These are phyloP conservation scores for Sclerotinia trifoliorum DNA, from an alignment of 2,329 filamentous ascomycete genomes.

Conservation along the genomic window DNA sequence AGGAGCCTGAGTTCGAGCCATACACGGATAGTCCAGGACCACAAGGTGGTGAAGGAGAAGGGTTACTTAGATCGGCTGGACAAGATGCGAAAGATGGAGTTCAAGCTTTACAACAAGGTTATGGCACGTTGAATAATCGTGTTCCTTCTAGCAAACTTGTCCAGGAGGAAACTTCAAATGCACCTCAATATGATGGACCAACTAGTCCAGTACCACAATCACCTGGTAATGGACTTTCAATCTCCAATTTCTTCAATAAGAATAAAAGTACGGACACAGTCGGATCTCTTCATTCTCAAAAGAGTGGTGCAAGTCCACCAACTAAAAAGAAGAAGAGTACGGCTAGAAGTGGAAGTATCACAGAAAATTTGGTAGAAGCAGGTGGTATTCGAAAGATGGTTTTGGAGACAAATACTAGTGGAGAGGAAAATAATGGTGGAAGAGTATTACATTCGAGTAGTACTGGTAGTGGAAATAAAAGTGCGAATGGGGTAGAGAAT, in stretches of 20 bases:
- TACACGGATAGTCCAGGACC: slow-evolving; percentile 42
- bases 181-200: slow-evolving; percentile 11
- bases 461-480: slow-evolving; percentile 18
- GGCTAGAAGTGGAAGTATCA: slow-evolving; percentile 73
- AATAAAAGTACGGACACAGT: slow-evolving; percentile 37
- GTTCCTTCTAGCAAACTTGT: background rate
- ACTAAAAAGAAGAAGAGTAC: slow-evolving; percentile 44
- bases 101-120: slow-evolving; percentile 56
- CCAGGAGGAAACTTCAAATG: background rate
- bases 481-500: background rate
- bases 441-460: slow-evolving; percentile 18
- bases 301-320: slow-evolving; percentile 34
- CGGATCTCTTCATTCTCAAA: slow-evolving; percentile 34
- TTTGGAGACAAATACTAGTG: slow-evolving; percentile 57
- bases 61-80: slow-evolving; percentile 53
- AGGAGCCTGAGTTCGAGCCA: slow-evolving; percentile 42
- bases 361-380: slow-evolving; percentile 72
- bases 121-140: slow-evolving; percentile 46
- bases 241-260: slow-evolving; percentile 15
- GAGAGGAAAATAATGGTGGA: slow-evolving; percentile 2
- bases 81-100: slow-evolving; percentile 63
- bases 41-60: slow-evolving; percentile 53
- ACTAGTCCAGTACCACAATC: slow-evolving; percentile 5
- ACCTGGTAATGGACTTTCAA: background rate
- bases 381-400: slow-evolving; percentile 75